phyloP scores from a whole-genome alignment of 2,329 filamentous ascomycete genomes.

The Lachnellula cervina region DNA sequence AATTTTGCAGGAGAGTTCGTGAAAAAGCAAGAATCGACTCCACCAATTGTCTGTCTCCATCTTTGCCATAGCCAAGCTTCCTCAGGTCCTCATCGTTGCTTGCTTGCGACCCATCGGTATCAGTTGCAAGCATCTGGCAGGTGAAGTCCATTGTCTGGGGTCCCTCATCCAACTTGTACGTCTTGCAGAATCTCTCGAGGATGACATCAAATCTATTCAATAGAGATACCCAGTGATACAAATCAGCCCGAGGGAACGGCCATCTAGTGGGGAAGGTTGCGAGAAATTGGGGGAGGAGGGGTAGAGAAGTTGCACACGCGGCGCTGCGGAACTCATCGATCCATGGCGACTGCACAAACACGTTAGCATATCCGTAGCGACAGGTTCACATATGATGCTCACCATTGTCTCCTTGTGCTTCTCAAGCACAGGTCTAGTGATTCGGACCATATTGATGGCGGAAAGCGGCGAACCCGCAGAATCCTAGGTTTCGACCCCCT shows the following conservation, averaged over 20 bases:
- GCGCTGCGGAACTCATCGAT: slow-evolving; percentile 73
- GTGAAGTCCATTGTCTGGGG: slow-evolving; percentile 76
- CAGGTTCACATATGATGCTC: slow-evolving; percentile 30
- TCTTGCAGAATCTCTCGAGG: slow-evolving; percentile 72
- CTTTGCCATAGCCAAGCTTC: slow-evolving; percentile 59
- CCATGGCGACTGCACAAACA: slow-evolving; percentile 67
- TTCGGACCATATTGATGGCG: slow-evolving; percentile 60
- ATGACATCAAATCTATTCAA: slow-evolving; percentile 91
- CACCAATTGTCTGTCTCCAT: slow-evolving; percentile 77
- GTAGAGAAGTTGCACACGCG: slow-evolving; percentile 64
- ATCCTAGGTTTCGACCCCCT: slow-evolving; percentile 40
- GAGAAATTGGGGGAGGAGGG: slow-evolving; percentile 72
- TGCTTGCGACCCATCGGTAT: slow-evolving; percentile 41
- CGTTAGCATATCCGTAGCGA: slow-evolving; percentile 17
- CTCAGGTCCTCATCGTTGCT: slow-evolving; percentile 40
- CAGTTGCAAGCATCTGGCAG: slow-evolving; percentile 54
- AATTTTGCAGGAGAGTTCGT: slow-evolving; percentile 83
- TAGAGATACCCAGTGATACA: slow-evolving; percentile 97
- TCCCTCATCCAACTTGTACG: slow-evolving; percentile 74
- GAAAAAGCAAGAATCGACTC: slow-evolving; percentile 82
- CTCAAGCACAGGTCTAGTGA: slow-evolving; percentile 60
- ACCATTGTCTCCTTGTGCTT: slow-evolving; percentile 66
- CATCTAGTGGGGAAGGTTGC: slow-evolving; percentile 79
- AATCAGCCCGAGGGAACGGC: slow-evolving; percentile 91
- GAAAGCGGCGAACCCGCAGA: slow-evolving; percentile 54